Evolutionary conservation across 306 rosid genomes (phyloP).

Genomic region (Inga leiocalycina): DNA sequence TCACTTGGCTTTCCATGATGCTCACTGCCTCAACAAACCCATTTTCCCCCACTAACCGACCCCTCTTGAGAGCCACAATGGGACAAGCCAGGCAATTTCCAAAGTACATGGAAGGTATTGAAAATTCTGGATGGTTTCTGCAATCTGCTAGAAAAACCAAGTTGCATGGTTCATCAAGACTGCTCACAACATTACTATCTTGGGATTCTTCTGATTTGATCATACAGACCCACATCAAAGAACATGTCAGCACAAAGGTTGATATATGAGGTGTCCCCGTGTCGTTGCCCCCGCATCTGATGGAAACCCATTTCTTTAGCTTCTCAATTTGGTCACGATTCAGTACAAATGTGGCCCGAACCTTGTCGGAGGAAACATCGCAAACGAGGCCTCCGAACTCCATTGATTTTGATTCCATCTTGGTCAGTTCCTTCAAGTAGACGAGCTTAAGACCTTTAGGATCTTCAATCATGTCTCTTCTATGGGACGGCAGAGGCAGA

Average conservation of each 20-base stretch:
- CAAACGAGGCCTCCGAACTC: background rate
- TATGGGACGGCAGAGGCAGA: background rate
- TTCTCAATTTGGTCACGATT: background rate
- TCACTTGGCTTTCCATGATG: conserved; percentile 19
- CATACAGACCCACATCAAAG: conserved; percentile 35
- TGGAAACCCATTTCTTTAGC: background rate
- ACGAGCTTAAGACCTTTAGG: background rate
- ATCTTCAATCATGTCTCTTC: background rate
- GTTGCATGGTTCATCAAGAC: conserved; percentile 20
- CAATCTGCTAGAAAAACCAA: conserved; percentile 48
- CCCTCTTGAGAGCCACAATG: background rate
- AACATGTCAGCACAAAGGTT: conserved; percentile 18
- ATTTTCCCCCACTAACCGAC: conserved; percentile 19
- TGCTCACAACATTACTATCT: background rate
- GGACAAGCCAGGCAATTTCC: conserved; percentile 21
- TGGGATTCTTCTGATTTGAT: conserved; percentile 21
- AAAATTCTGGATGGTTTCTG: conserved; percentile 26
- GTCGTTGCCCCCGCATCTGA: background rate
- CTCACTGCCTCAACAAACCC: conserved; percentile 36
- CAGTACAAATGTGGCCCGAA: background rate
- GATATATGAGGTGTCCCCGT: background rate
- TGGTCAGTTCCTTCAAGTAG: background rate
- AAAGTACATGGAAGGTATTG: conserved; percentile 37
- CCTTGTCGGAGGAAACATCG: background rate
- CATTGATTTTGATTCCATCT: background rate